These are phyloP conservation scores for Aureobasidium lini DNA, from an alignment of 2,329 filamentous ascomycete genomes.

Conservation along the genomic window DNA sequence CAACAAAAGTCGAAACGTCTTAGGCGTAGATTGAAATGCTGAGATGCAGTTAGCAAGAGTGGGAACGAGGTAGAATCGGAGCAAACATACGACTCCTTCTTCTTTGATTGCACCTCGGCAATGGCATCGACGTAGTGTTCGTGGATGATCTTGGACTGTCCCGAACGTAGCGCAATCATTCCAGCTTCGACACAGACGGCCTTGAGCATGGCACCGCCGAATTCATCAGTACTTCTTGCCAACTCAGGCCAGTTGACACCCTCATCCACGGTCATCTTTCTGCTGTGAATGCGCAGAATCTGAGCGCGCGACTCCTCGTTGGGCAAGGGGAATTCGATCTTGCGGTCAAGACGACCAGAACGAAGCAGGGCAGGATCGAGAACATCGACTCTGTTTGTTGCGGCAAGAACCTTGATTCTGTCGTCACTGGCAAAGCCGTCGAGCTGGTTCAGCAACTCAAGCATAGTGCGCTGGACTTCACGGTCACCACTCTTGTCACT, in stretches of 20 bases:
- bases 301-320: slow-evolving; percentile 97
- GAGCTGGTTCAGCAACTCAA: slow-evolving; percentile 96
- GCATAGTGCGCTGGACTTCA: slow-evolving; percentile 97
- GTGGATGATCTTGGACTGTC: slow-evolving; percentile 93
- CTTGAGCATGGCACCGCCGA: slow-evolving; percentile 95
- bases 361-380: slow-evolving; percentile 85
- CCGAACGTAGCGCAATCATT: slow-evolving; percentile 94
- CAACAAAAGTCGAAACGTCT: slow-evolving; percentile 1
- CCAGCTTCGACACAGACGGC: slow-evolving; percentile 97
- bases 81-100: slow-evolving; percentile 58
- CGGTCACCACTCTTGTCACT: slow-evolving; percentile 96
- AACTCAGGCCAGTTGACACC: slow-evolving; percentile 93
- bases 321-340: slow-evolving; percentile 96
- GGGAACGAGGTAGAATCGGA: background rate
- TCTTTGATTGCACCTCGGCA: slow-evolving; percentile 88
- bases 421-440: slow-evolving; percentile 97
- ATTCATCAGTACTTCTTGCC: slow-evolving; percentile 95
- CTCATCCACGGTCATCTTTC: slow-evolving; percentile 95
- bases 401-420: slow-evolving; percentile 90
- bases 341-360: slow-evolving; percentile 86
- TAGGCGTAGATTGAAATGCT: slow-evolving; percentile 18
- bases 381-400: slow-evolving; percentile 90
- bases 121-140: slow-evolving; percentile 99
- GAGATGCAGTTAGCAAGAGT: background rate
- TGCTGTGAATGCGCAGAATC: slow-evolving; percentile 93